Evolutionary conservation across 1,284 basidiomycete genomes (phyloP), one percentile per base, ranked within the genome.

Genomic region (Xerocomus nothofagi): DNA sequence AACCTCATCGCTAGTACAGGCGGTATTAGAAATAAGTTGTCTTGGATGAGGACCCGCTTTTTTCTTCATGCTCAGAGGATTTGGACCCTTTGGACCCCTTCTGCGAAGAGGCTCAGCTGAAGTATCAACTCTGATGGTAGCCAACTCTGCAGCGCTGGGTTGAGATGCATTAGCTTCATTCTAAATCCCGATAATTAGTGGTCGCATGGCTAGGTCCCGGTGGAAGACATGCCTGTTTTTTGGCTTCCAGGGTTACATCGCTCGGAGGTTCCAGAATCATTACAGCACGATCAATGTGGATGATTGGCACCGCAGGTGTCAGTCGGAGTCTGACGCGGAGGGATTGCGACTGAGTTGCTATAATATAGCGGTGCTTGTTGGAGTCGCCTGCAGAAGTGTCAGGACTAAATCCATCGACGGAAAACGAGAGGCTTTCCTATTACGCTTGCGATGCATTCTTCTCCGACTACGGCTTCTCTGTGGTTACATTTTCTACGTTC

Each of bases 401-500:
- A 61, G 54, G 36, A 49, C 37, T 14, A 49, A 26, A 23, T 15
- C 42, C 30, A 32, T 46, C 29, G 27, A 40, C 38, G 49, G 34
- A 41, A 26, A 47, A 39, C 20, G 26, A 58, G 23, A 57, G 10
- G 66, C 86, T 56, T 61, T 89, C 94, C 95, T 39, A 97, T 77
- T 43, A 97, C 86, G 50, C 82, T 82, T 12, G 76, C 68, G 31
- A 99, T 72, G 66, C 96, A 99, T n/a, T 91, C 90, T 43, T 88
- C 81, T 17, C 89, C 88, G 0, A 80, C 78, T 33, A 96, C 86
- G 6, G 81, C 77, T 63, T 93, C 88, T 55, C 86, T 79, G 65
- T 99, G 96, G 67, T 98, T 98, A 68, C 96, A 99, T 71, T 90
- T 91, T 54, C 96, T 71, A 45, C 96, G 79, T 72, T 98, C 96